Base-by-base conservation (phyloP, 163 green algal genomes). In the Coccomyxa subellipsoidea region DNA sequence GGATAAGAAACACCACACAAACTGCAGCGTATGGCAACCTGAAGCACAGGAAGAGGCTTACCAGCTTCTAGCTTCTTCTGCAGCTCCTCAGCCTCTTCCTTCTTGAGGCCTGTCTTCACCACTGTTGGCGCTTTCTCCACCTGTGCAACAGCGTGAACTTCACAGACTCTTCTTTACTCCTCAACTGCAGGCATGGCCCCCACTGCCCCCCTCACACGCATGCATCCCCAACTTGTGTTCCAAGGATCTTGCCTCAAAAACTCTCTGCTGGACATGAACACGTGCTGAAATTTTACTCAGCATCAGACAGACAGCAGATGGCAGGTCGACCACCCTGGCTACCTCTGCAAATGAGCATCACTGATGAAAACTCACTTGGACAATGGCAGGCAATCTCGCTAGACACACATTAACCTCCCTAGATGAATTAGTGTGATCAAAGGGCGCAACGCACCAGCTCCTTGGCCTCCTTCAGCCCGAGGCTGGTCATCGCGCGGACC, bases 381-480 rank as follows among this genome's bases (percentile, higher is more conserved):
- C n/a, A n/a, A n/a, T n/a, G n/a, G n/a, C n/a, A n/a, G n/a, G n/a
- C n/a, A n/a, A n/a, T n/a, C n/a, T n/a, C n/a, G n/a, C n/a, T n/a
- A n/a, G n/a, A n/a, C n/a, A n/a, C n/a, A n/a, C n/a, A n/a, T n/a
- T n/a, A n/a, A n/a, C n/a, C n/a, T n/a, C n/a, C n/a, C n/a, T n/a
- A n/a, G n/a, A n/a, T n/a, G n/a, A 12, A 7, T 8, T 59, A 23
- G 23, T 59, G 3, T 12, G 47, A 18, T 12, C 4, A 12, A 59
- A 18, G 3, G 12, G 70, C 18, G 12, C 0, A 32, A 69, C 89
- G 76, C 73, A 98, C 95, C 88, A 99, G 87, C 70, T 99, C 96
- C 88, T 99, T 99, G 5, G 96, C 95, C 84, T 99, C 96, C 89
- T 99, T 99, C 9, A 99, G 86, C 29, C 96, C 96, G 38, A 99